Evolutionary conservation across 805 yeast species (phyloP).

Genomic region (Yamadazyma sp.): DNA sequence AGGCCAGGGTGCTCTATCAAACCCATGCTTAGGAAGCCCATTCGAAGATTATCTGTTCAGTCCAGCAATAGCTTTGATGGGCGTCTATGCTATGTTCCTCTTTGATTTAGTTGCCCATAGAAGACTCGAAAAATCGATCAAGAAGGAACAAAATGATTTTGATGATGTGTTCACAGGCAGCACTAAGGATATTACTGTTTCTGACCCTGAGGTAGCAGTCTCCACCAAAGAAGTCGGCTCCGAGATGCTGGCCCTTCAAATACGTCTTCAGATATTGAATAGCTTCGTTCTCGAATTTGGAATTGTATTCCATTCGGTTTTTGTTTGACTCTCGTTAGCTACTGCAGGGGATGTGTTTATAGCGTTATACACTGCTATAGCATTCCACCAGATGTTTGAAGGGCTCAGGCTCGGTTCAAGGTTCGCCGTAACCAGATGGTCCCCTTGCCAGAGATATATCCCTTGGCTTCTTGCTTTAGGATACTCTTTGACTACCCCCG

Average conservation of each 20-base stretch:
- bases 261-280: slow-evolving; percentile 51
- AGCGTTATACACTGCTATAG: slow-evolving; percentile 63
- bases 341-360: slow-evolving; percentile 75
- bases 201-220: no score
- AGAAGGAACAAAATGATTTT: slow-evolving; percentile 17
- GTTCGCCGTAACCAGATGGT: slow-evolving; percentile 40
- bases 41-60: slow-evolving; percentile 55
- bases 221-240: no score
- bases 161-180: no score
- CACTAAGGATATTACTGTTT: no score
- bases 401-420: slow-evolving; percentile 84
- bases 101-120: slow-evolving; percentile 49
- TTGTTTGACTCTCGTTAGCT: slow-evolving; percentile 75
- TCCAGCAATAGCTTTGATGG: slow-evolving; percentile 50
- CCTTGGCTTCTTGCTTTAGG: slow-evolving; percentile 59
- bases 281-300: slow-evolving; percentile 69
- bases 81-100: slow-evolving; percentile 50
- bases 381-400: slow-evolving; percentile 80
- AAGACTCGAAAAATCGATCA: slow-evolving; percentile 20
- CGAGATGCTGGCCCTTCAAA: slow-evolving; percentile 25
- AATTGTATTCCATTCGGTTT: slow-evolving; percentile 77
- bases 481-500: slow-evolving; percentile 63
- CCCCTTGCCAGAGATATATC: slow-evolving; percentile 37
- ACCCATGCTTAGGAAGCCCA: slow-evolving; percentile 62
- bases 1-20: slow-evolving; percentile 56